Percentiles rank a stretch among this genome's conserved stretches.
phyloP scores from a whole-genome alignment of 148 eudicot species.

The Rhododendron molle region DNA sequence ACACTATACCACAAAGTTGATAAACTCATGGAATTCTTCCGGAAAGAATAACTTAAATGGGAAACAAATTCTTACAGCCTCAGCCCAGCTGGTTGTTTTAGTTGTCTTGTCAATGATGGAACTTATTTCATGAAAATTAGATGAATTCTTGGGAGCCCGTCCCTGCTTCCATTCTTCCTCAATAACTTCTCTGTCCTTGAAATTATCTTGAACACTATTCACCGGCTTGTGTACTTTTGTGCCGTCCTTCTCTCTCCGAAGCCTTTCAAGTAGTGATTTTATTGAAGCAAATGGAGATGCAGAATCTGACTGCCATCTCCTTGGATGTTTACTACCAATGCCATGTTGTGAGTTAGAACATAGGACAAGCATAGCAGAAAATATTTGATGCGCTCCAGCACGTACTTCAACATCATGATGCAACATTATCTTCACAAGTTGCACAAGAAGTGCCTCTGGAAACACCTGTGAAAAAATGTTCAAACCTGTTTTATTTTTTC shows the following conservation, averaged over 20 bases:
- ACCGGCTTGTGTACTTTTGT: conserved; percentile 31
- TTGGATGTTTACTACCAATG: conserved; percentile 34
- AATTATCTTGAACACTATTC: conserved; percentile 38
- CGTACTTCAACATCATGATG: conserved; percentile 87
- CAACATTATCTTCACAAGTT: conserved; percentile 80
- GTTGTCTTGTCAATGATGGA: conserved; percentile 61
- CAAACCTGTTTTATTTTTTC: neutral
- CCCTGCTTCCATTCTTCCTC: conserved; percentile 63
- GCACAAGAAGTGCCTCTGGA: conserved; percentile 82
- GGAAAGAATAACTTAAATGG: neutral
- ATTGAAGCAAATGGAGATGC: conserved; percentile 68
- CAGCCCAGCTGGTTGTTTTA: conserved; percentile 47
- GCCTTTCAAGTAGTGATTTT: conserved; percentile 77
- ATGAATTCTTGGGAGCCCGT: conserved; percentile 52
- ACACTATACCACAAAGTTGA: neutral
- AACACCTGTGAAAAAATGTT: conserved; percentile 43
- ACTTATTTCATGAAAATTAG: conserved; percentile 58
- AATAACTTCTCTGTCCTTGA: conserved; percentile 33
- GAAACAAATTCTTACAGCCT: conserved; percentile 32
- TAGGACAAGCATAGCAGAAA: conserved; percentile 61
- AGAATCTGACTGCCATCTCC: conserved; percentile 48
- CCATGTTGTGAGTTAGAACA: conserved; percentile 40
- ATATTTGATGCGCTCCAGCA: conserved; percentile 74
- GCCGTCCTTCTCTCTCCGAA: conserved; percentile 58
- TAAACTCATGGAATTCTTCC: neutral